These are phyloP conservation scores for Peltaster fructicola DNA, from an alignment of 2,329 filamentous ascomycete genomes.

Conservation along the genomic window DNA sequence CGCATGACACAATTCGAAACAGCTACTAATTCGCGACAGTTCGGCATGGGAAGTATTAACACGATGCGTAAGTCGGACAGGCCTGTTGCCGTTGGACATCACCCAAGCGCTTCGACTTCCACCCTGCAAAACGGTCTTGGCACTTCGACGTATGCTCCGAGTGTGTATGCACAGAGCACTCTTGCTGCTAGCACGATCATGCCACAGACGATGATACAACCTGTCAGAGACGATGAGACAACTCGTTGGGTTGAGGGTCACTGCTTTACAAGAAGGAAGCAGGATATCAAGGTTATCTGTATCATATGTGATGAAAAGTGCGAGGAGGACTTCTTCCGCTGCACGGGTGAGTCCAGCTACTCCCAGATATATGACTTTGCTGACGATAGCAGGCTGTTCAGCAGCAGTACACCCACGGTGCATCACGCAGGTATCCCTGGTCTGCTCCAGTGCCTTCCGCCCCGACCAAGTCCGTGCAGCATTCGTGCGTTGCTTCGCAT, in stretches of 20 bases:
- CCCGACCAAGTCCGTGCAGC: slow-evolving; percentile 49
- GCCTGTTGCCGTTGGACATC: slow-evolving; percentile 46
- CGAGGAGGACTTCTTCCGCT: slow-evolving; percentile 58
- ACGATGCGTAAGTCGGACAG: slow-evolving; percentile 44
- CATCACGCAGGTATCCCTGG: slow-evolving; percentile 40
- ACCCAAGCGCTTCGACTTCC: slow-evolving; percentile 49
- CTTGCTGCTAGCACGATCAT: slow-evolving; percentile 72
- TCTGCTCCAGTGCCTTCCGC: slow-evolving; percentile 49
- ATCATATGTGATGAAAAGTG: slow-evolving; percentile 61
- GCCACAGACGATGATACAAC: slow-evolving; percentile 67
- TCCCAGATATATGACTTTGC: slow-evolving; percentile 4
- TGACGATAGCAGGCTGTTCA: slow-evolving; percentile 32
- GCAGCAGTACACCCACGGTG: slow-evolving; percentile 41
- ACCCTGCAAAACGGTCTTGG: slow-evolving; percentile 33
- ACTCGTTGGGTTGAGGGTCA: slow-evolving; percentile 75
- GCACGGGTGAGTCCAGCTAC: slow-evolving; percentile 31
- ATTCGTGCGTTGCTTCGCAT: slow-evolving; percentile 52
- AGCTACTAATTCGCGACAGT: slow-evolving; percentile 28
- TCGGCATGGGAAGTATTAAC: slow-evolving; percentile 56
- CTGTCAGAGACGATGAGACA: slow-evolving; percentile 60
- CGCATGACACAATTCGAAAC: slow-evolving; percentile 14
- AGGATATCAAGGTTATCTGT: slow-evolving; percentile 45
- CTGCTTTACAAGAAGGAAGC: slow-evolving; percentile 49
- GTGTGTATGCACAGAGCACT: slow-evolving; percentile 72
- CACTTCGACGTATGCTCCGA: slow-evolving; percentile 49